Evolutionary conservation across 352 stramenopile genomes (phyloP).

Genomic region (Thalassiosira hispida): DNA sequence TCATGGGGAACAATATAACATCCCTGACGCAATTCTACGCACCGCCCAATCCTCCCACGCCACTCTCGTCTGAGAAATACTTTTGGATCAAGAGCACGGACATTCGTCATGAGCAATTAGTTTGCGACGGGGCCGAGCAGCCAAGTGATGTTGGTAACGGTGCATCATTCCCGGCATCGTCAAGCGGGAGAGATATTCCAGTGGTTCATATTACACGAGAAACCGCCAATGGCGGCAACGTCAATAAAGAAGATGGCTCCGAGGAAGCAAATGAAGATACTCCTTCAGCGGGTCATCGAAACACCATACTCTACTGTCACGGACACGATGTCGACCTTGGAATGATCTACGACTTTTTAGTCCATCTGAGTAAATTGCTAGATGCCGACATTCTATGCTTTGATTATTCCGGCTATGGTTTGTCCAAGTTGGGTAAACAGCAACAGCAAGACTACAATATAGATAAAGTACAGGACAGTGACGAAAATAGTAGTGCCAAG

Average conservation of each 20-base stretch:
- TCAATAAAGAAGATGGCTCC: background rate
- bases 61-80: background rate
- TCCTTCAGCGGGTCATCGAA: no score
- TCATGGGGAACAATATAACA: slow-evolving; percentile 1
- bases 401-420: slow-evolving; percentile 45
- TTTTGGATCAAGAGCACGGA: slow-evolving; percentile 1
- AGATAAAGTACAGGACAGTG: background rate
- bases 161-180: no score
- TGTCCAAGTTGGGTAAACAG: background rate
- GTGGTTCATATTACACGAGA: background rate
- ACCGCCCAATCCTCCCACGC: background rate
- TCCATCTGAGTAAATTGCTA: slow-evolving; percentile 21
- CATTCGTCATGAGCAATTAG: background rate
- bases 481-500: background rate
- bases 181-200: background rate
- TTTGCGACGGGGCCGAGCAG: background rate
- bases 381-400: slow-evolving; percentile 44
- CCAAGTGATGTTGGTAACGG: background rate
- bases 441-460: background rate
- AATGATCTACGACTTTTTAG: slow-evolving; percentile 19
- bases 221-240: background rate
- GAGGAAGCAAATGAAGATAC: no score
- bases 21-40: background rate
- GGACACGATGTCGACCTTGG: slow-evolving; percentile 50
- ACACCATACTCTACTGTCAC: slow-evolving; percentile 47